Conservation (phyloP, 192 early-diverging fungal genomes). For the Mortierella claussenii region DNA sequence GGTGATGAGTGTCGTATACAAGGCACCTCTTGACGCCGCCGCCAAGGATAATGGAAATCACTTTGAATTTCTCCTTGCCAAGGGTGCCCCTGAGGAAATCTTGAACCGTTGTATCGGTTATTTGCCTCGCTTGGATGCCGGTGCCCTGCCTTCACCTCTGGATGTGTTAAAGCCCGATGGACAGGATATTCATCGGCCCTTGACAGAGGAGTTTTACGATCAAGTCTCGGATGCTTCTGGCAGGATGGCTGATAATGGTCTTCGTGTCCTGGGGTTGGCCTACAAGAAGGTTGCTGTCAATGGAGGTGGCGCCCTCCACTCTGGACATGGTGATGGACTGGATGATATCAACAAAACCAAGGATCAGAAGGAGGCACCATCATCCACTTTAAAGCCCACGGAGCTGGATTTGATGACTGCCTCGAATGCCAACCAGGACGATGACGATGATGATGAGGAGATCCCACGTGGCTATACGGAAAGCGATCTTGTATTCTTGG, state of each 20-base stretch:
- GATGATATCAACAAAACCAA: slow-evolving; percentile 60
- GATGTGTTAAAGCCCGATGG: slow-evolving; percentile 52
- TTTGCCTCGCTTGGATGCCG: slow-evolving; percentile 42
- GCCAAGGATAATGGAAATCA: slow-evolving; percentile 23
- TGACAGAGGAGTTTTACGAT: slow-evolving; percentile 59
- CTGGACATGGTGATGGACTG: slow-evolving; percentile 23
- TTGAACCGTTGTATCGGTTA: slow-evolving; percentile 72
- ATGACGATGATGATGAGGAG: slow-evolving; percentile 50
- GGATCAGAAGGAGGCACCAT: slow-evolving; percentile 59
- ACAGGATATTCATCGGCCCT: slow-evolving; percentile 49
- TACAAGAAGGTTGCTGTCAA: slow-evolving; percentile 65
- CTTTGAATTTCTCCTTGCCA: slow-evolving; percentile 73
- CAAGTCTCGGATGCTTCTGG: slow-evolving; percentile 62
- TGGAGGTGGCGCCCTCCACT: slow-evolving; percentile 7
- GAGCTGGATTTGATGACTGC: slow-evolving; percentile 32
- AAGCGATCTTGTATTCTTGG: slow-evolving; percentile 82
- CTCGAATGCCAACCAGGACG: slow-evolving; percentile 54
- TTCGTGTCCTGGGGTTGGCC: slow-evolving; percentile 91
- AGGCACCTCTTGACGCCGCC: slow-evolving; percentile 31
- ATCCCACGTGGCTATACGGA: slow-evolving; percentile 64
- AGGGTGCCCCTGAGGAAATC: slow-evolving; percentile 94
- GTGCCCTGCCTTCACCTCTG: slow-evolving; percentile 26
- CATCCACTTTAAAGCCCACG: slow-evolving; percentile 24
- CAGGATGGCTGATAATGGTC: slow-evolving; percentile 67
- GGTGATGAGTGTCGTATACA: slow-evolving; percentile 88